phyloP scores from a whole-genome alignment of 2,329 filamentous ascomycete genomes.

The Colletotrichum lupini region DNA sequence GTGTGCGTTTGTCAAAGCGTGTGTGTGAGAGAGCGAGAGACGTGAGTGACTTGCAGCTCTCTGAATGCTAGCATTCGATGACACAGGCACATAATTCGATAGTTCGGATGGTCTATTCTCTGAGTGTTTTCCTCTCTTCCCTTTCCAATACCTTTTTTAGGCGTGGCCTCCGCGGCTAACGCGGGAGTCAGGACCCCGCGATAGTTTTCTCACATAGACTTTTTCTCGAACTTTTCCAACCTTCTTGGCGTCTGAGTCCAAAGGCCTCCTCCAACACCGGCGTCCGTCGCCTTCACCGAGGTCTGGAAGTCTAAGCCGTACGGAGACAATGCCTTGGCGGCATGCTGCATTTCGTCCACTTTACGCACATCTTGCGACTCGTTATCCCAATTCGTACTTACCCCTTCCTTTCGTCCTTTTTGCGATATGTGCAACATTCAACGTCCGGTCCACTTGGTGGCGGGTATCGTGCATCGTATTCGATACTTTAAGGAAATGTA shows the following conservation, averaged over 20 bases:
- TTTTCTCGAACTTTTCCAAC: conserved; percentile 27
- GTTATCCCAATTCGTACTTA: not conserved
- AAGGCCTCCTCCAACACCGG: not conserved
- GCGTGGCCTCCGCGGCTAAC: conserved; percentile 26
- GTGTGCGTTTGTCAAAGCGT: conserved; percentile 1
- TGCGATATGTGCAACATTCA: conserved; percentile 14
- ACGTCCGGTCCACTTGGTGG: conserved; percentile 23
- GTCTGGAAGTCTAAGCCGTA: conserved; percentile 1
- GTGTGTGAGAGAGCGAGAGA: not conserved
- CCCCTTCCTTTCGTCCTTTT: not conserved
- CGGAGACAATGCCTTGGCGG: conserved; percentile 6
- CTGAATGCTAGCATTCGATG: conserved; percentile 14
- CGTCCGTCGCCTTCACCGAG: conserved; percentile 11
- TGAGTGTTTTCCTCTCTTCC: not conserved
- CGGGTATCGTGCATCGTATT: conserved; percentile 32
- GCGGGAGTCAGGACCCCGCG: not conserved
- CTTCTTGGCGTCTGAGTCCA: conserved; percentile 13
- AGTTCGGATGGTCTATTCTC: conserved; percentile 28
- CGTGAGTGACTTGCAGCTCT: conserved; percentile 27
- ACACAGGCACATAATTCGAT: conserved; percentile 17
- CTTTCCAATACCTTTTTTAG: not conserved
- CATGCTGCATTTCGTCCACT: not conserved
- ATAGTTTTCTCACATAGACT: conserved; percentile 1
- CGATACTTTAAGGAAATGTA: conserved; percentile 8
- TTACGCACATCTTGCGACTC: conserved; percentile 15